These are phyloP conservation scores for Myxozyma nipponensis DNA, from an alignment of 805 yeast genomes.

Conservation along the genomic window DNA sequence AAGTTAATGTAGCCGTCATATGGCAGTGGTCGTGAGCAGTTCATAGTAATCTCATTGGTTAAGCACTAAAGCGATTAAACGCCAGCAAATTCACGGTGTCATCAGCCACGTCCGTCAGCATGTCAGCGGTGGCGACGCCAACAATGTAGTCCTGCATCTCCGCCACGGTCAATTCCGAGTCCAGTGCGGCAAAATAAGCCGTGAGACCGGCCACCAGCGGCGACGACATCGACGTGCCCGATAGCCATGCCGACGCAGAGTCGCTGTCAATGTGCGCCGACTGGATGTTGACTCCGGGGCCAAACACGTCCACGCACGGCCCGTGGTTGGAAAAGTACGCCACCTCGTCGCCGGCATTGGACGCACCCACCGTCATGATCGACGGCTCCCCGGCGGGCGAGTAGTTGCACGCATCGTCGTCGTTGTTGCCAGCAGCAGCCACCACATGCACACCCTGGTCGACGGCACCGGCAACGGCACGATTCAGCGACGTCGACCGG, in stretches of 20 bases:
- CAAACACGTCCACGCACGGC: constrained; percentile 28
- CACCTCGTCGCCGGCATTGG: constrained; percentile 7
- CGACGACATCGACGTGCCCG: constrained; percentile 95
- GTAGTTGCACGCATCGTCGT: constrained; percentile 84
- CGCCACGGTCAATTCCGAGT: constrained; percentile 20
- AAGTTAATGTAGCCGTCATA: constrained; percentile 18
- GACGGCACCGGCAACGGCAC: constrained; percentile 87
- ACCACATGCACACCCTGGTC: constrained; percentile 84
- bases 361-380: constrained; percentile 50
- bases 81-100: constrained; percentile 7
- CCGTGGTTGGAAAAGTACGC: constrained; percentile 24
- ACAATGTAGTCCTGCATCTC: constrained; percentile 30
- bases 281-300: constrained; percentile 68
- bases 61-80: constrained; percentile 2
- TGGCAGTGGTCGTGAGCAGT: neutral
- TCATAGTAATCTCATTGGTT: neutral
- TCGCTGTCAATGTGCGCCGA: constrained; percentile 43
- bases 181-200: constrained; percentile 48
- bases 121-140: neutral
- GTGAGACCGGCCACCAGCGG: constrained; percentile 93
- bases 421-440: constrained; percentile 89
- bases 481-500: constrained; percentile 61
- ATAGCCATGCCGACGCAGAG: constrained; percentile 10
- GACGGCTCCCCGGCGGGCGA: constrained; percentile 93
- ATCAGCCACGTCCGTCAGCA: neutral